Evolutionary conservation across 345 rosid species (phyloP), one percentile per base, ranked within the genome.

Genomic region (Ailanthus altissimus): DNA sequence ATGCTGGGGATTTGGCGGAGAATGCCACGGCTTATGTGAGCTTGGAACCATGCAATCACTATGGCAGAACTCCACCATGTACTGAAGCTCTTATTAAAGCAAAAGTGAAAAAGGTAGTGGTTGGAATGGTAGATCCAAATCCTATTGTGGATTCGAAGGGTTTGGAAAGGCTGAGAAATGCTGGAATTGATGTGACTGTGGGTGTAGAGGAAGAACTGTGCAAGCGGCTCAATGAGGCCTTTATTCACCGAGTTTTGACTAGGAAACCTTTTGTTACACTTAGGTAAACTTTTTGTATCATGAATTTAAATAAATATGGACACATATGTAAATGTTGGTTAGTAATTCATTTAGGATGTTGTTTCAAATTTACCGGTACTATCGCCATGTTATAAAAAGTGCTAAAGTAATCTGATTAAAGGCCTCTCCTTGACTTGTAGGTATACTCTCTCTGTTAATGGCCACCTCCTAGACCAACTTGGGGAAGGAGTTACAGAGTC

Each of bases 51-150:
- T 92, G 99, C 81, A 91, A 96, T 75, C 97, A 92, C 80, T 80
- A 85, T 69, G 98, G 99, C 16, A 88, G 97, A 86, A 96, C 97
- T 46, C 97, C 97, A n/a, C 97, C 98, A 0, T 93, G 97, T 68
- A 79, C 91, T 49, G 97, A 96, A 80, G 99, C 98, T 25, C 64
- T 93, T 75, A 87, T 93, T 63, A 87, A 90, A 77, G 97, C 97
- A 69, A 91, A 91, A 72, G 93, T 91, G 81, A 96, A 89, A 79
- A 90, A 84, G 84, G 93, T 87, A 74, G 97, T 92, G 4, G 61
- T 91, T 12, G 98, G 98, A 21, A 93, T 93, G 90, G 86, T 93
- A 61, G 97, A 96, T 81, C 97, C 97, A 4, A 91, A 92, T 79
- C 99, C 97, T n/a, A 81, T 93, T 10, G 99, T 96, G 73, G 89